phyloP scores from a whole-genome alignment of 2,329 filamentous ascomycete species.

The Aspergillus sp. region DNA sequence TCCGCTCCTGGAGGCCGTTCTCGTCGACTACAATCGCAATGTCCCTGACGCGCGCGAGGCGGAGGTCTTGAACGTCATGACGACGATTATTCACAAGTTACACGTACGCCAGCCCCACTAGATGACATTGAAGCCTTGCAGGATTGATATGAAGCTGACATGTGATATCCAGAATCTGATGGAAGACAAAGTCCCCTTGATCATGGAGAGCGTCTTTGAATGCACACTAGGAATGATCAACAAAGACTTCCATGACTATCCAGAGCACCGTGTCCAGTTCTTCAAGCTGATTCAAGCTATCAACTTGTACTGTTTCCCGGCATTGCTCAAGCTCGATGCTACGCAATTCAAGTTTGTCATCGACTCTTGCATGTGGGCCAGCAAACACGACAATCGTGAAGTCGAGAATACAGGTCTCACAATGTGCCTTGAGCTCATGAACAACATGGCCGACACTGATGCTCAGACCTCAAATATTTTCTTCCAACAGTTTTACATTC shows the following conservation, averaged over 20 bases:
- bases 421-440: slow-evolving; percentile 97
- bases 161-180: slow-evolving; percentile 70
- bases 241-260: slow-evolving; percentile 99
- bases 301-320: slow-evolving; percentile 95
- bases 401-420: slow-evolving; percentile 94
- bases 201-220: slow-evolving; percentile 98
- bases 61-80: slow-evolving; percentile 96
- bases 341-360: slow-evolving; percentile 99
- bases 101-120: slow-evolving; percentile 67
- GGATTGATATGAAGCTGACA: not conserved
- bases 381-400: slow-evolving; percentile 98
- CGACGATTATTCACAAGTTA: slow-evolving; percentile 93
- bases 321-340: slow-evolving; percentile 89
- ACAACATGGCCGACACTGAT: slow-evolving; percentile 94
- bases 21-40: slow-evolving; percentile 96
- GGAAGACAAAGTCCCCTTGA: slow-evolving; percentile 96
- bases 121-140: not conserved
- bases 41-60: slow-evolving; percentile 94
- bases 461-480: slow-evolving; percentile 84
- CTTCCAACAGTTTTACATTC: slow-evolving; percentile 96
- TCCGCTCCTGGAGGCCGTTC: slow-evolving; percentile 88
- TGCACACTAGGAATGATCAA: slow-evolving; percentile 99
- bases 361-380: slow-evolving; percentile 99
- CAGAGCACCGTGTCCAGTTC: slow-evolving; percentile 98
- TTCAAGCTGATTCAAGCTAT: slow-evolving; percentile 96